These are phyloP conservation scores for Pichia membranifaciens DNA, from an alignment of 805 yeast genomes.

Conservation along the genomic window DNA sequence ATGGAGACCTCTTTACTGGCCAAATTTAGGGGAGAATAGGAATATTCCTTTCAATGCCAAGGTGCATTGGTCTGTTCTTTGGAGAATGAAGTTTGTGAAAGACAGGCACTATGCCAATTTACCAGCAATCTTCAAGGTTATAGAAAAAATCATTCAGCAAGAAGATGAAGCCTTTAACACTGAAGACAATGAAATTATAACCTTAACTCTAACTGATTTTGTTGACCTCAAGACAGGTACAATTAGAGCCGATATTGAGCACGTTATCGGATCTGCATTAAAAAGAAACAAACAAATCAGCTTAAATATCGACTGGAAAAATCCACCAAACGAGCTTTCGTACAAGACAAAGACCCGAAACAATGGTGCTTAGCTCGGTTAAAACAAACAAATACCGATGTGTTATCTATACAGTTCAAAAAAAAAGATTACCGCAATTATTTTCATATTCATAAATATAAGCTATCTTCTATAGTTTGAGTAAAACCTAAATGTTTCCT, in stretches of 20 bases:
- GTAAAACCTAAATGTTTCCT: no score
- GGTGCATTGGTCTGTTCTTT: constrained; percentile 61
- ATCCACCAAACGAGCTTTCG: constrained; percentile 11
- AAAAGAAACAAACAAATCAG: background rate
- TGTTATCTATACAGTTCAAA: no score
- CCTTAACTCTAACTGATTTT: constrained; percentile 14
- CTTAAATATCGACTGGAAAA: constrained; percentile 9
- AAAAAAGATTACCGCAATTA: no score
- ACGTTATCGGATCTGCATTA: background rate
- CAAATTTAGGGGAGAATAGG: constrained; percentile 52
- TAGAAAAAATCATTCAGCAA: constrained; percentile 16
- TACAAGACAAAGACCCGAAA: background rate
- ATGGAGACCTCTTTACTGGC: constrained; percentile 46
- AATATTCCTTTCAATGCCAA: constrained; percentile 39
- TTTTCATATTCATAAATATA: no score
- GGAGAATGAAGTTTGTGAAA: constrained; percentile 43
- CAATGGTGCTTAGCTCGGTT: no score
- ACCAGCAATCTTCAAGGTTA: constrained; percentile 29
- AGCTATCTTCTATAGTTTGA: no score
- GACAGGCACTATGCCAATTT: constrained; percentile 43
- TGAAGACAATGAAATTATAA: background rate
- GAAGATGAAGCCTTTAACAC: constrained; percentile 1
- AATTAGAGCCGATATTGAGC: constrained; percentile 12
- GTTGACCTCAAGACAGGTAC: constrained; percentile 19
- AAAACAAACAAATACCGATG: no score